These are phyloP conservation scores for Boletus rubropictus DNA, from an alignment of 768 basidiomycete species.

Conservation along the genomic window DNA sequence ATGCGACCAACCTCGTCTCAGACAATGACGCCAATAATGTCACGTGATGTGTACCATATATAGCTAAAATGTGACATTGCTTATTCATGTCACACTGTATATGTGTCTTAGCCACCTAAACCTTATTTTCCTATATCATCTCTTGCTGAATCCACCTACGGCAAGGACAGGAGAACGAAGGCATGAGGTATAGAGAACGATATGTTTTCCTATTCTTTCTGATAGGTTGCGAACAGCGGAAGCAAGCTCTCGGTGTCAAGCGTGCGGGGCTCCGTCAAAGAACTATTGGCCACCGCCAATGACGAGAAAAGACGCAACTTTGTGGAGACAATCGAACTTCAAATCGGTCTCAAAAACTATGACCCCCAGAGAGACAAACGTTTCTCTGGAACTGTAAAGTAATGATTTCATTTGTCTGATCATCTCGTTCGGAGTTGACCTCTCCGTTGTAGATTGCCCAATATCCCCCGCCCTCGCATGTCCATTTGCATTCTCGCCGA, in stretches of 20 bases:
- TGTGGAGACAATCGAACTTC: constrained; percentile 93
- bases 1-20: constrained; percentile 1
- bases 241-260: constrained; percentile 98
- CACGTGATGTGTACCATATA: constrained; percentile 12
- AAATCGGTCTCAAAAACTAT: constrained; percentile 98
- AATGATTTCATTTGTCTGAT: constrained; percentile 16
- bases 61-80: constrained; percentile 9
- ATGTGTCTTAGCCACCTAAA: constrained; percentile 28
- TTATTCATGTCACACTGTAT: constrained; percentile 33
- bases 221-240: constrained; percentile 21
- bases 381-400: constrained; percentile 99
- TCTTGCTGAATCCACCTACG: constrained; percentile 14
- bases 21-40: constrained; percentile 18
- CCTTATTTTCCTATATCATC: constrained; percentile 26
- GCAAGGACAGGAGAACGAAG: constrained; percentile 17
- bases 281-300: constrained; percentile 75
- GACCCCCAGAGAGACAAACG: constrained; percentile 99
- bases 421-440: background rate
- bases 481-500: constrained; percentile 99
- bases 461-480: constrained; percentile 98
- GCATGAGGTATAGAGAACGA: constrained; percentile 28
- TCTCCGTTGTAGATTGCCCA: constrained; percentile 62
- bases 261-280: constrained; percentile 97
- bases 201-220: background rate
- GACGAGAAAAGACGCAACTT: constrained; percentile 92